These are phyloP conservation scores for Xylaria telfairii DNA, from an alignment of 495 filamentous ascomycete species.

Conservation along the genomic window DNA sequence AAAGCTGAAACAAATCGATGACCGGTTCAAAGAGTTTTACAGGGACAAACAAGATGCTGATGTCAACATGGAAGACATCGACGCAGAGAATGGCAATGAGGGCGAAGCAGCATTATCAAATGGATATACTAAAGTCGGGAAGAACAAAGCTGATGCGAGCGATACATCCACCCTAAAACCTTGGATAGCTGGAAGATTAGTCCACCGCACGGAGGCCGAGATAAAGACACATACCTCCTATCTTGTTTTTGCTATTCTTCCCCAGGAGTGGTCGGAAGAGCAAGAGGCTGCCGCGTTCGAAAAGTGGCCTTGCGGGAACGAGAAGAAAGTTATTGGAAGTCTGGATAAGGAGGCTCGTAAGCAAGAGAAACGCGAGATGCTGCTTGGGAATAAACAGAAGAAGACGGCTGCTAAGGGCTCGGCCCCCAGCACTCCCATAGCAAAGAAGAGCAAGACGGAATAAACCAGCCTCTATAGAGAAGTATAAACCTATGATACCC, in stretches of 20 bases:
- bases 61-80: conserved; percentile 33
- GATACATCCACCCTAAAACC: conserved; percentile 42
- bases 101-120: conserved; percentile 17
- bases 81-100: conserved; percentile 29
- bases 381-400: conserved; percentile 40
- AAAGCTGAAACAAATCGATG: conserved; percentile 75
- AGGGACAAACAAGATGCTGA: conserved; percentile 33
- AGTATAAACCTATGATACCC: conserved; percentile 13
- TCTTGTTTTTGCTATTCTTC: conserved; percentile 89
- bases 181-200: conserved; percentile 70
- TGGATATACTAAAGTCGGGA: conserved; percentile 29
- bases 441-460: conserved; percentile 23
- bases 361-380: conserved; percentile 52
- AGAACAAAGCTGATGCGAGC: conserved; percentile 22
- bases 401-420: conserved; percentile 20
- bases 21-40: conserved; percentile 63
- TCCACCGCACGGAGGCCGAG: conserved; percentile 83
- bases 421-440: background rate
- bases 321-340: conserved; percentile 54
- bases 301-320: conserved; percentile 62
- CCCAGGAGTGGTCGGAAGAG: conserved; percentile 80
- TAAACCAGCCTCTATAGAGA: background rate
- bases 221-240: conserved; percentile 95
- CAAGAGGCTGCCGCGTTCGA: conserved; percentile 74
- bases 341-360: conserved; percentile 59